Conservation (phyloP, 441 rosid genomes). For the Omphalea diandra region DNA sequence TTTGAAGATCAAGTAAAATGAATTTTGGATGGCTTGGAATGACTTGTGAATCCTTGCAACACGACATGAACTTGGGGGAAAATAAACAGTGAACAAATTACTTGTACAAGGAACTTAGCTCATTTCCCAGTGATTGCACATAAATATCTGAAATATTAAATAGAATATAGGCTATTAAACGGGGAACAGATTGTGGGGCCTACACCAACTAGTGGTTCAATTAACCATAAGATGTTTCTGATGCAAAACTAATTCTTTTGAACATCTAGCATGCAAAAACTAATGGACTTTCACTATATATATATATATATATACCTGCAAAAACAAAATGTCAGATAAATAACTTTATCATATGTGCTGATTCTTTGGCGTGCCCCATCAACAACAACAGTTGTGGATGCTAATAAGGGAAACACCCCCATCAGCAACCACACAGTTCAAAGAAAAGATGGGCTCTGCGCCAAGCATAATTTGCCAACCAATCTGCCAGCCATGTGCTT, state of each 20-base stretch:
- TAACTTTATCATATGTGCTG: neutral
- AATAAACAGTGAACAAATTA: neutral
- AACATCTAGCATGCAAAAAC: neutral
- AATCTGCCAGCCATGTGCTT: neutral
- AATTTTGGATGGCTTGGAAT: no score
- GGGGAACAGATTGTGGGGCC: neutral
- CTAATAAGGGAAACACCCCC: neutral
- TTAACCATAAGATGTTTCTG: neutral
- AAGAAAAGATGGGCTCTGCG: neutral
- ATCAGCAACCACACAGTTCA: neutral
- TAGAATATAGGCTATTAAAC: neutral
- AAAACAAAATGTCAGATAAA: no score
- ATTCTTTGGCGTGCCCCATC: neutral
- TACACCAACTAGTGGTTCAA: neutral
- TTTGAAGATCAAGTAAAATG: neutral
- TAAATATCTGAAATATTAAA: neutral
- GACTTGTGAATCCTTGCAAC: neutral
- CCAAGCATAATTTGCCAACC: neutral
- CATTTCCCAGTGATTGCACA: neutral
- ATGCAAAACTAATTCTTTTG: no score
- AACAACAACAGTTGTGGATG: neutral
- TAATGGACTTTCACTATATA: neutral
- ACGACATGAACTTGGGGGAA: neutral
- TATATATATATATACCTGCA: no score
- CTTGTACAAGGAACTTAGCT: neutral